Evolutionary conservation across 208 protist genomes (phyloP), one percentile per base, ranked within the genome.

Genomic region (Leishmania lainsoni): DNA sequence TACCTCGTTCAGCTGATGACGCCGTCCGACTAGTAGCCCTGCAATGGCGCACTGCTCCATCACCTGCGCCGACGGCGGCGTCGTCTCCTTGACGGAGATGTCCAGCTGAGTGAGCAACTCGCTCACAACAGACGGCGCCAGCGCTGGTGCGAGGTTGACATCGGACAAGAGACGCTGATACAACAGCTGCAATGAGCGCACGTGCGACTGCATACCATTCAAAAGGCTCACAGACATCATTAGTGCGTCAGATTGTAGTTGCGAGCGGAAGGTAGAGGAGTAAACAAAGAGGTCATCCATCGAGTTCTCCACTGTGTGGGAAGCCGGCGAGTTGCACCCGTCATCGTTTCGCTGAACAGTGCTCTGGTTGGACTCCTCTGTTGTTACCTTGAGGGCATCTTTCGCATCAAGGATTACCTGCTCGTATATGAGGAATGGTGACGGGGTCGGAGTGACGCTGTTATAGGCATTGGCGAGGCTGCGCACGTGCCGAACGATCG

Each of bases 391-490:
- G 14, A 86, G 61, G 12, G 77, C 59, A 4, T 86, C 82, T 69
- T 82, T 80, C 2, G 81, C 77, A 20, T 92, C 83, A 9, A 85
- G 77, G 48, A 97, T 83, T 22, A 95, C 79, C 79, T 87, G 85
- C 29, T 92, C 87, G 75, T 95, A 94, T 2, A 97, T 86, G 65
- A 90, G 84, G 79, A 90, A 97, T n/a, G 92, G 90, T 26, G 89
- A 87, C 9, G 93, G 93, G 42, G 87, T 83, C 17, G 83, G 58
- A 29, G 63, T 66, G 29, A 87, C 79, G 74, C 81, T 86, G 71
- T 86, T 86, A 79, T 93, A 91, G 42, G 90, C 86, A 56, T 84
- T 87, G 16, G 93, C 87, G 17, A 96, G 86, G 52, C 89, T 92
- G 48, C 89, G 90, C 66, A 97, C 85, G 75, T 97, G 92, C 77